phyloP scores from a whole-genome alignment of 495 filamentous ascomycete genomes.

The Talaromyces borbonicus region DNA sequence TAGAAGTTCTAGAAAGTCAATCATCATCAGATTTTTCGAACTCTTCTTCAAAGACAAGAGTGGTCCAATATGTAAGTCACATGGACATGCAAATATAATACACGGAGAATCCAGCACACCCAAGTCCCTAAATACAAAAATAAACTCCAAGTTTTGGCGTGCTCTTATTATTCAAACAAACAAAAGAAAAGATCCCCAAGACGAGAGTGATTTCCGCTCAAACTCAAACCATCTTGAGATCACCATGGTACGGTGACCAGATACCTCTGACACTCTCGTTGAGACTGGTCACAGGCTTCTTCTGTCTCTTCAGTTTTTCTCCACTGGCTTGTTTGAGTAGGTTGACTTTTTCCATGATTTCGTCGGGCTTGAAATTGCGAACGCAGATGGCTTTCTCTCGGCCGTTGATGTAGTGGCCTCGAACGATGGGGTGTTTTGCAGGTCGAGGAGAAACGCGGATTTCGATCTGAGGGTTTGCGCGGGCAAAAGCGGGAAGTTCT shows the following conservation, averaged over 20 bases:
- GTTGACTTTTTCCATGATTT: slow-evolving; percentile 73
- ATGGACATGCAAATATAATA: slow-evolving; percentile 1
- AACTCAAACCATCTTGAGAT: slow-evolving; percentile 30
- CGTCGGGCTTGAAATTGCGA: slow-evolving; percentile 67
- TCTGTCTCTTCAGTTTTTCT: slow-evolving; percentile 69
- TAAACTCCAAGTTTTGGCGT: slow-evolving; percentile 12
- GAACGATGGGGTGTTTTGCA: slow-evolving; percentile 74
- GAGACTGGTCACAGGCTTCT: slow-evolving; percentile 73
- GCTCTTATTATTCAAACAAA: neutral
- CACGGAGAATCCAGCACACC: slow-evolving; percentile 2
- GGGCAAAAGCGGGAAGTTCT: slow-evolving; percentile 64
- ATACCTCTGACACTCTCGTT: slow-evolving; percentile 91
- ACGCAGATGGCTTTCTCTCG: slow-evolving; percentile 80
- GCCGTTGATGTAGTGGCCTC: slow-evolving; percentile 85
- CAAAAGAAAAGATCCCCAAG: slow-evolving; percentile 5
- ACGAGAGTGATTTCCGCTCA: neutral
- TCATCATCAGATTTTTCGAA: neutral
- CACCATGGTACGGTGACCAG: slow-evolving; percentile 88
- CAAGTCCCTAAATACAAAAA: slow-evolving; percentile 3
- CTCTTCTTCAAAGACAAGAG: neutral
- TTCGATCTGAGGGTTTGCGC: slow-evolving; percentile 77
- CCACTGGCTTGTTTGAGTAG: slow-evolving; percentile 76
- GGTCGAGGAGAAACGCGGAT: slow-evolving; percentile 84
- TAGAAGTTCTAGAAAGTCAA: too few relatives aligned
- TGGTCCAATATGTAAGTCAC: neutral